Evolutionary conservation across 768 basidiomycete species (phyloP), one percentile per base, ranked within the genome.

Genomic region (Boletellus ananiceps): DNA sequence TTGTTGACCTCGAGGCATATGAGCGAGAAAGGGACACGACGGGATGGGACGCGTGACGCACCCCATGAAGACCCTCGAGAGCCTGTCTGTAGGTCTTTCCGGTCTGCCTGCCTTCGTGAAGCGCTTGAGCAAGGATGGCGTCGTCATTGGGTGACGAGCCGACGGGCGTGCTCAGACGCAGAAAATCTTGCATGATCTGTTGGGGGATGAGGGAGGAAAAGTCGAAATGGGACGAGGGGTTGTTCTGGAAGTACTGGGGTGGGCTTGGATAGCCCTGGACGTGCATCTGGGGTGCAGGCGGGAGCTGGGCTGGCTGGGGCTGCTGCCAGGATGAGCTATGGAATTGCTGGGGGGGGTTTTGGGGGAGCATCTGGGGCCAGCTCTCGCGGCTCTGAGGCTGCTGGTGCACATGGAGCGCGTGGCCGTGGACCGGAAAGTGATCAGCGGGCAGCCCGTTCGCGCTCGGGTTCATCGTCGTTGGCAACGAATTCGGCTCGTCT

Each of bases 51-150:
- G 37, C 16, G 2, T 11, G 46, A 69, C 80, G 56, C 61, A 86
- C 85, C 29, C 82, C 81, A 58, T 87, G 84, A 15, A 88, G 67
- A 39, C 71, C 69, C 52, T 87, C 83, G n/a, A 88, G 63, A 18
- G 83, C 83, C 46, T 79, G 78, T 63, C 79, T 84, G 63, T 82
- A 85, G 8, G 61, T 77, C 73, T 61, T 77, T 57, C 60, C 75
- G 57, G 61, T 69, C 67, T 54, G 67, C 64, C 49, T 62, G 27
- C 69, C 66, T 15, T 71, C 66, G 43, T 58, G 57, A 27, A 75
- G 65, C 8, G 77, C 74, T 54, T 75, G 73, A 12, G 84, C 72
- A 18, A 88, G 74, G 7, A 77, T 61, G 12, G 75, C 74, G 44
- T 88, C 84, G 60, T 88, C 86, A 16, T 75, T 70, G 33, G 67